A percentile compares a stretch with the other conserved stretches of the same genome.
Conservation (phyloP, 148 eudicot genomes). For the Diospyros lotus region DNA sequence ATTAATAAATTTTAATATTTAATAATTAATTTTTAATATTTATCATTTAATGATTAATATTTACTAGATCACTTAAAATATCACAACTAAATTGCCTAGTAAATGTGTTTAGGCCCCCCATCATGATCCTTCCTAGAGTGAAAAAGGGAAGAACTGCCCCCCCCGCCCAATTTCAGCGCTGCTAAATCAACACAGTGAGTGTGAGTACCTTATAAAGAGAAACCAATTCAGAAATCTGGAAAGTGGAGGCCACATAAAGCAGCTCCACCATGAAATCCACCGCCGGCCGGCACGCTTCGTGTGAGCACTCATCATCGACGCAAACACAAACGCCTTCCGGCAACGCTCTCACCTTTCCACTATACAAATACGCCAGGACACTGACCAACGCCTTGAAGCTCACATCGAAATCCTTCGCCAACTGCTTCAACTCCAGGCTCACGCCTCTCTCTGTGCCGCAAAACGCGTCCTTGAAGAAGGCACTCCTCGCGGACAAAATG, state of each 20-base stretch:
- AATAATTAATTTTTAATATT: too few species aligned
- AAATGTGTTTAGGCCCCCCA: too few species aligned
- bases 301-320: constrained; percentile 71
- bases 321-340: constrained; percentile 63
- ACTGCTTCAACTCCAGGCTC: constrained; percentile 55
- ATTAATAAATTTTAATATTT: too few species aligned
- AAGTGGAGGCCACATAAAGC: constrained; percentile 56
- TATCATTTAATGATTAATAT: too few species aligned
- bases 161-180: too few species aligned
- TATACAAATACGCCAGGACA: constrained; percentile 62
- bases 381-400: constrained; percentile 62
- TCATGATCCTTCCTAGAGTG: too few species aligned
- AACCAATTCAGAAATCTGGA: constrained; percentile 70
- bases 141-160: too few species aligned
- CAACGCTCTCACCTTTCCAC: constrained; percentile 47
- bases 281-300: constrained; percentile 67
- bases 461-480: constrained; percentile 44
- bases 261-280: constrained; percentile 67
- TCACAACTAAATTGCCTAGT: too few species aligned
- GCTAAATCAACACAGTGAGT: too few species aligned
- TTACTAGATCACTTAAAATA: too few species aligned
- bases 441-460: constrained; percentile 23
- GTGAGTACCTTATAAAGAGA: constrained; percentile 62
- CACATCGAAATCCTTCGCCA: constrained; percentile 51
- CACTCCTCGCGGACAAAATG: constrained; percentile 58